Base-by-base conservation (phyloP, 129 eudicot species). In the Kitagawia praeruptora region DNA sequence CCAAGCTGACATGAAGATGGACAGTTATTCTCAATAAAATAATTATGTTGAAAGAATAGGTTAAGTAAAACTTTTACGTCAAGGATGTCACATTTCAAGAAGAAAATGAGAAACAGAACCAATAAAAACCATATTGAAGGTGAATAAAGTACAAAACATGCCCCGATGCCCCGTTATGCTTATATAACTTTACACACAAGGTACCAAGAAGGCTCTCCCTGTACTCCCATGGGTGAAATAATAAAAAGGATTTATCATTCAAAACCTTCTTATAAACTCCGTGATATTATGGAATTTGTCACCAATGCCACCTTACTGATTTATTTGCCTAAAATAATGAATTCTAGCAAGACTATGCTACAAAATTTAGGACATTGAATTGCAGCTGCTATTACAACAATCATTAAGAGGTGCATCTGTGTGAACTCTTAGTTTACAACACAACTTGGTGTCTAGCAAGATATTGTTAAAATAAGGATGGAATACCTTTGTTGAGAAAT, bases 401-500 rank as follows among this genome's bases (percentile, higher is more conserved):
- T 21, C 54, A 41, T 11, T 25, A 12, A 31, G 8, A 40, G 46
- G 15, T 31, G 15, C 63, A 13, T 34, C 81, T 44, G 6, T 41
- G 19, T 47, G 48, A 70, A 79, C 4, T 23, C 63, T 23, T 42
- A 13, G 7, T 28, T 13, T 5, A 53, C 42, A 14, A 27, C 2
- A 66, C 37, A 58, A 53, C n/a, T 44, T 49, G 14, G 66, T 48
- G 21, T 16, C 34, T 70, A 70, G 56, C 40, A 8, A 77, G n/a
- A 40, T 54, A 39, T 38, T 70, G 42, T 53, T 49, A 69, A 51
- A 7, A 77, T 49, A 69, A n/a, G 37, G 25, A 39, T 28, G n/a
- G 5, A 58, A n/a, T 80, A 92, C 99, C 96, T 92, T 90, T 13
- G 96, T 82, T 8, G 95, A 83, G 76, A 96, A 92, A 85, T 90